Conservation (phyloP, 2,329 filamentous ascomycete genomes). For the Alternaria arbusti region DNA sequence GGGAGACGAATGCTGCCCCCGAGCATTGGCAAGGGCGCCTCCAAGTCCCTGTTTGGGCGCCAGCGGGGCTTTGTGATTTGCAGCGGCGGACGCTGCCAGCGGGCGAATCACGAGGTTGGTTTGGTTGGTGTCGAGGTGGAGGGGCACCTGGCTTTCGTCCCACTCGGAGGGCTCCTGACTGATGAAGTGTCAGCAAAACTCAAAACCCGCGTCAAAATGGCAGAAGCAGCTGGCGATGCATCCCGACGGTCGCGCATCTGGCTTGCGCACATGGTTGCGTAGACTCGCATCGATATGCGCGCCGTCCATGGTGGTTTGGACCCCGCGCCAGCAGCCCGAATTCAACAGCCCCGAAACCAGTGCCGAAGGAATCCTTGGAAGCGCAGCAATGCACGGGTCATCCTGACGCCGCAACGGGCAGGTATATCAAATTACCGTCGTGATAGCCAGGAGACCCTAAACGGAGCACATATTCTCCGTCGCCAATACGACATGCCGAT, state of each 20-base stretch:
- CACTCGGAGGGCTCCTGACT: conserved; percentile 40
- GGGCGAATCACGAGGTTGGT: conserved; percentile 39
- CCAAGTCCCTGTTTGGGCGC: conserved; percentile 46
- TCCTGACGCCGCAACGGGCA: conserved; percentile 3
- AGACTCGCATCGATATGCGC: conserved; percentile 20
- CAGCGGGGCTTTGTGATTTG: conserved; percentile 44
- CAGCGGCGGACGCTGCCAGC: conserved; percentile 30
- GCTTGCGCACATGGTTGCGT: conserved; percentile 20
- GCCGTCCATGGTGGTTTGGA: conserved; percentile 25
- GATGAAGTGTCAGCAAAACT: conserved; percentile 31
- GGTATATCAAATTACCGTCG: conserved; percentile 1
- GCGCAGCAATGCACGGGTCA: conserved; percentile 9
- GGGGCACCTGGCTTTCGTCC: conserved; percentile 36
- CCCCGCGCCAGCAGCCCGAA: conserved; percentile 19
- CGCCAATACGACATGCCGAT: neutral
- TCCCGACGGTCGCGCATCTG: conserved; percentile 1
- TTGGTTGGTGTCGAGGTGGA: conserved; percentile 40
- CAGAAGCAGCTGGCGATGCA: conserved; percentile 8
- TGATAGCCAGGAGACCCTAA: neutral
- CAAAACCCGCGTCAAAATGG: conserved; percentile 7
- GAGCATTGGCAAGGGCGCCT: conserved; percentile 38
- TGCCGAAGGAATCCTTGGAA: conserved; percentile 11
- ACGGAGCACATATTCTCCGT: conserved; percentile 1
- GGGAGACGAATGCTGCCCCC: conserved; percentile 43
- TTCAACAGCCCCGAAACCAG: conserved; percentile 3